Evolutionary conservation across 495 filamentous ascomycete species (phyloP).

Genomic region (Pyrenopolyporus hunteri): DNA sequence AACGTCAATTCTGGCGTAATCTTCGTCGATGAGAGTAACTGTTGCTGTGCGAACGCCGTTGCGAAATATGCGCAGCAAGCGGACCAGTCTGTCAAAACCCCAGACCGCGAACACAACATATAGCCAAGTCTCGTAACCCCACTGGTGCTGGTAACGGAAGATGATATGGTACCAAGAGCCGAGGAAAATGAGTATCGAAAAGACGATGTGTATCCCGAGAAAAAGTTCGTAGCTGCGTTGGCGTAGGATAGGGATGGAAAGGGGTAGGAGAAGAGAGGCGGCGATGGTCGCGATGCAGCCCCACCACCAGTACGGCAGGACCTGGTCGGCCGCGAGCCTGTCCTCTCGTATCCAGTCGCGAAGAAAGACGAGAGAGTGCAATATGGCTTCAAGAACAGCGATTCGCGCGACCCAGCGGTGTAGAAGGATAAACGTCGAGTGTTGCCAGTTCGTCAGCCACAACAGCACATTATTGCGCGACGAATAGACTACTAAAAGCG

Average conservation of each 20-base stretch:
- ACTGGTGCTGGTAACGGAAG: conserved; percentile 29
- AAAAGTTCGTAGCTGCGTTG: conserved; percentile 37
- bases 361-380: conserved; percentile 45
- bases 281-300: conserved; percentile 42
- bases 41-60: conserved; percentile 42
- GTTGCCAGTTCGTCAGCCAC: conserved; percentile 52
- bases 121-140: conserved; percentile 50
- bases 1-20: conserved; percentile 46
- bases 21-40: conserved; percentile 33
- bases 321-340: conserved; percentile 2
- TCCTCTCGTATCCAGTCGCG: conserved; percentile 2
- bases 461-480: conserved; percentile 53
- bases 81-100: conserved; percentile 45
- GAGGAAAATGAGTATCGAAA: conserved; percentile 30
- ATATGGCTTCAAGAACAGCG: conserved; percentile 43
- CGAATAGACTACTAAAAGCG: conserved; percentile 47
- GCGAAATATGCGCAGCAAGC: conserved; percentile 37
- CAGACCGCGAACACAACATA: conserved; percentile 47
- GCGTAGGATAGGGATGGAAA: conserved; percentile 27
- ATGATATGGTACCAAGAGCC: conserved; percentile 50
- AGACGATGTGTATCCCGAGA: conserved; percentile 28
- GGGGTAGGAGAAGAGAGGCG: conserved; percentile 26
- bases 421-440: conserved; percentile 50
- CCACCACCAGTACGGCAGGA: conserved; percentile 44
- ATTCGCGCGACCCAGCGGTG: conserved; percentile 55